Base-by-base conservation (phyloP, 179 eudicot genomes). In the Drosera spatulata region DNA sequence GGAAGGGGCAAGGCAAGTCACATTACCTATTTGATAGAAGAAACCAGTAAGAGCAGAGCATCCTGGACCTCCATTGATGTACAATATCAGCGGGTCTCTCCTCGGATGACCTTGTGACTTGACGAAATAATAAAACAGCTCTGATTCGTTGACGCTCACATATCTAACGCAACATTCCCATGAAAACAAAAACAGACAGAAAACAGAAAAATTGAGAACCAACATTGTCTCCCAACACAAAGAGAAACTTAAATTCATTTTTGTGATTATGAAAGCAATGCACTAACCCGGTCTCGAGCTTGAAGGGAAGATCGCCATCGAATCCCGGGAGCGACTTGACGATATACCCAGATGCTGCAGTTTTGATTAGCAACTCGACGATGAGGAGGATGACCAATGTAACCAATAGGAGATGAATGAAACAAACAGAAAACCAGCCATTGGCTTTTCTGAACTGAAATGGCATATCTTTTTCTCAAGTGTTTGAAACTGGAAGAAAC, bases 231-330 rank as follows among this genome's bases (percentile, higher is more conserved):
- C 33, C 33, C 33, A 22, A 22, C 33, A 22, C 3, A 3, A 2
- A 2, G 41, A 9, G 6, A 37, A 10, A 13, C 45, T 3, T 39
- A 39, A 9, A 10, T 8, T 3, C 12, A 42, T 10, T 4, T 44
- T 56, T 56, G 11, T 3, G 39, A 50, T 33, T 33, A 39, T 10
- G 4, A 14, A 10, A 10, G 12, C 10, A 53, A 4, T 45, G 9
- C 39, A 46, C 41, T 41, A 63, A 64, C 79, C 79, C 79, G 2
- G 79, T 75, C 22, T 75, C 76, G 40, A 75, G 79, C 38, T 68
- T 67, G 70, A 75, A 75, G 48, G 79, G 79, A 59, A 75, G 79
- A 37, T 68, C 60, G 12, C 77, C 77, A 53, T 50, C 62, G 64
- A 37, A 73, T 15, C 77, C 77, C 10, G 77, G 77, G 38, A 73